phyloP scores from a whole-genome alignment of 2,329 filamentous ascomycete species.

The Botrytis sinoallii region DNA sequence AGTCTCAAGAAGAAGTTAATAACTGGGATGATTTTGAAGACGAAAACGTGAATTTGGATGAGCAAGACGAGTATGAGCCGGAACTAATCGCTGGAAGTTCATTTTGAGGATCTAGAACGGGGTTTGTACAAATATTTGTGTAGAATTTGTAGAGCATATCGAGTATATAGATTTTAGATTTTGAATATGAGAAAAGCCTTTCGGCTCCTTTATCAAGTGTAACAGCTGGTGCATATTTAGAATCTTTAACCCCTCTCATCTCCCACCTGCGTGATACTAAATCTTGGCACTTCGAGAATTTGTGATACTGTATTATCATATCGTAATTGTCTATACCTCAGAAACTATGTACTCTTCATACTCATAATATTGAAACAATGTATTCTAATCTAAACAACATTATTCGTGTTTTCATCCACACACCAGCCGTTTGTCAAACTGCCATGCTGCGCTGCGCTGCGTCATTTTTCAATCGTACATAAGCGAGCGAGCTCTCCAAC shows the following conservation, averaged over 20 bases:
- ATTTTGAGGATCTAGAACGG: neutral
- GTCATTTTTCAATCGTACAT: neutral
- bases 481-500: conserved; percentile 5
- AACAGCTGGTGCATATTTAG: neutral
- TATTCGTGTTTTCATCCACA: neutral
- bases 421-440: too few relatives aligned
- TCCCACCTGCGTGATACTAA: neutral
- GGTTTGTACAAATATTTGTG: neutral
- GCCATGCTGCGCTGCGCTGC: too few relatives aligned
- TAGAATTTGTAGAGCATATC: neutral
- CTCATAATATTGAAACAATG: neutral
- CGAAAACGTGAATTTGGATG: neutral
- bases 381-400: neutral
- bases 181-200: conserved; percentile 2
- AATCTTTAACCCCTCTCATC: neutral
- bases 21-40: neutral
- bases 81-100: neutral
- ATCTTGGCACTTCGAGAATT: neutral
- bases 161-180: conserved; percentile 12
- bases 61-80: neutral
- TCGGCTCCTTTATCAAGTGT: neutral
- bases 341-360: neutral
- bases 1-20: neutral
- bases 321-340: too few relatives aligned
- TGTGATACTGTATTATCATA: neutral